These are phyloP conservation scores for Irpex sp. DNA, from an alignment of 1,284 basidiomycete species.

Conservation along the genomic window DNA sequence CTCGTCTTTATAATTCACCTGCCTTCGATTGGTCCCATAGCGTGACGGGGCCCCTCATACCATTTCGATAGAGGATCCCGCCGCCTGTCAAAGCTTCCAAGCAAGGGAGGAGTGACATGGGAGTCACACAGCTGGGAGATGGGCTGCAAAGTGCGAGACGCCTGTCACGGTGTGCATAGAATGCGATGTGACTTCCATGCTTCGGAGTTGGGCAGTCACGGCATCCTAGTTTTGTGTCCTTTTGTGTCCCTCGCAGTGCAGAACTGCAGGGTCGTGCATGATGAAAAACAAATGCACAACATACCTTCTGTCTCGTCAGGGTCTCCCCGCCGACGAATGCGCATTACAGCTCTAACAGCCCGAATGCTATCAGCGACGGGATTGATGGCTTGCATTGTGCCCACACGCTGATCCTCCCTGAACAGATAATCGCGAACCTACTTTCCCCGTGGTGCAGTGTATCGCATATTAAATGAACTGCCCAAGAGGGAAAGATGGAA, in stretches of 20 bases:
- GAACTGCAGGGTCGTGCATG: no score
- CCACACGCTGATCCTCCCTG: no score
- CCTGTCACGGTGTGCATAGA: not conserved
- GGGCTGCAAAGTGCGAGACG: not conserved
- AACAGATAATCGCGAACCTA: not conserved
- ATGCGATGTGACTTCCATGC: not conserved
- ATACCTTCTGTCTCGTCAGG: not conserved
- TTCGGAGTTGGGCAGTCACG: not conserved
- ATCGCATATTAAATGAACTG: not conserved
- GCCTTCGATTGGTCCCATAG: not conserved
- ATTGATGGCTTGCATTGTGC: not conserved
- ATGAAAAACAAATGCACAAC: not conserved
- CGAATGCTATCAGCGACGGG: no score
- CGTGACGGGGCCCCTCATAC: not conserved
- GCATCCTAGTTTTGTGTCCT: not conserved
- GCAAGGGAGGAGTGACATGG: not conserved
- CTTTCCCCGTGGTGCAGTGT: not conserved
- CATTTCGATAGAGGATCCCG: not conserved
- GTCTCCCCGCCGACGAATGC: not conserved
- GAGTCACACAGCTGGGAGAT: not conserved
- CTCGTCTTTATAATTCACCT: not conserved
- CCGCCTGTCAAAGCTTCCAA: not conserved
- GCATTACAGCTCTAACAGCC: not conserved
- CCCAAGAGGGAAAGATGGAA: no score
- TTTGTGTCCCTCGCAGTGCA: no score